Base-by-base conservation (phyloP, 768 basidiomycete genomes). In the Xerocomus brunneocitrinus region DNA sequence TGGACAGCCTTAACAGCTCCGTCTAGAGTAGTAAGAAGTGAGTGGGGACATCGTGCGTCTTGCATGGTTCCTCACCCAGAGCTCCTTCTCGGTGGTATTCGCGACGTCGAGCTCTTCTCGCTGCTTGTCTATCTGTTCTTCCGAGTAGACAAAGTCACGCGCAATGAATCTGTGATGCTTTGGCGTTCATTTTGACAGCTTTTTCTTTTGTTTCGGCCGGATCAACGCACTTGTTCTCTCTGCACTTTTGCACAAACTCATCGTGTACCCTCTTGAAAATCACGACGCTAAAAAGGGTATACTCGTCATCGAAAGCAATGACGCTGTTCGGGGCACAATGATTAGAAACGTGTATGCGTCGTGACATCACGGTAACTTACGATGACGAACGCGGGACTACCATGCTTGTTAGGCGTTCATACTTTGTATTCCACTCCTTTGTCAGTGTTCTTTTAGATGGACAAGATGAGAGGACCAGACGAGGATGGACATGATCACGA, bases 61-160 rank as follows among this genome's bases (percentile, higher is more conserved):
- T 19, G 28, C 10, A 14, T 8, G 25, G 22, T 41, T 31, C n/a
- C 84, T 59, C 65, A 95, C 95, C 97, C 97, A 98, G 46, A 97
- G 84, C 64, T 99, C 95, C 71, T 90, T 92, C 78, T 98, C 97
- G 28, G 93, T 91, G 7, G 80, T 77, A 58, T 86, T 85, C 3
- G 93, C 84, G n/a, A 76, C 76, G 31, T 84, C 81, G 12, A 97
- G 73, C 47, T 95, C 95, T 67, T 89, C 80, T 59, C 78, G 79
- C 66, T 95, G 90, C 70, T 86, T 91, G 55, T 77, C 76, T 28
- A 94, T 74, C 54, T 86, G 85, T 40, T 85, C 85, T 65, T 91
- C 88, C 24, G 94, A 91, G 66, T 80, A 98, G 13, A 80, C 81
- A 67, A 98, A 99, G 60, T 99, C 97, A n/a, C 97, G 84, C 9